phyloP scores from a whole-genome alignment of 2,329 filamentous ascomycete genomes.

The Tolypocladium tundrense region DNA sequence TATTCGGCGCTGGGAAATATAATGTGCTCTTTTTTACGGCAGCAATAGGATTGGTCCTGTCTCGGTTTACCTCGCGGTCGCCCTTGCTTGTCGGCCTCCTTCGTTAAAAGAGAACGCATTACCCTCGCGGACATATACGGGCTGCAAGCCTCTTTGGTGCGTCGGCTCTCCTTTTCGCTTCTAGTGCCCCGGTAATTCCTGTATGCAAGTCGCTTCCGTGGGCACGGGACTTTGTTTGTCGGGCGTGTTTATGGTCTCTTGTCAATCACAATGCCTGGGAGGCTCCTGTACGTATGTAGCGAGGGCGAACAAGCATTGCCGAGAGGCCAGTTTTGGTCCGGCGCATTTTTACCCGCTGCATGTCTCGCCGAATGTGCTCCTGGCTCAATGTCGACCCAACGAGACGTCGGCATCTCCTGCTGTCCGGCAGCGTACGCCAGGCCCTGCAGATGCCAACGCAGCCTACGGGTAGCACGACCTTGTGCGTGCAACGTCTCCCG shows the following conservation, averaged over 20 bases:
- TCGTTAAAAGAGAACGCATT: slow-evolving; percentile 10
- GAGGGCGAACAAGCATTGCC: slow-evolving; percentile 20
- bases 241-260: slow-evolving; percentile 29
- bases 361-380: not conserved
- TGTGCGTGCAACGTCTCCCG: not conserved
- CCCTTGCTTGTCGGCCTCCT: slow-evolving; percentile 7
- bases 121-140: slow-evolving; percentile 10
- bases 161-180: slow-evolving; percentile 8
- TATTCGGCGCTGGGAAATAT: slow-evolving; percentile 17
- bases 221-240: slow-evolving; percentile 6
- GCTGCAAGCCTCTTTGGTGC: slow-evolving; percentile 6
- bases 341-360: slow-evolving; percentile 5
- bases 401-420: not conserved
- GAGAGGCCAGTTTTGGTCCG: slow-evolving; percentile 30
- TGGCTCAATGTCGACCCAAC: not conserved
- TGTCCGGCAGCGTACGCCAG: not conserved
- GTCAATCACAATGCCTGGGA: slow-evolving; percentile 16
- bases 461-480: not conserved
- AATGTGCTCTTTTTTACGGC: slow-evolving; percentile 17
- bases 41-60: slow-evolving; percentile 14
- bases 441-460: not conserved
- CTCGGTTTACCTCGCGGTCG: slow-evolving; percentile 11
- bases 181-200: not conserved
- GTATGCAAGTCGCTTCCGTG: not conserved
- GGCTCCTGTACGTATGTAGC: slow-evolving; percentile 16